These are phyloP conservation scores for Stygiomarasmius scandens DNA, from an alignment of 1,284 basidiomycete species.

Conservation along the genomic window DNA sequence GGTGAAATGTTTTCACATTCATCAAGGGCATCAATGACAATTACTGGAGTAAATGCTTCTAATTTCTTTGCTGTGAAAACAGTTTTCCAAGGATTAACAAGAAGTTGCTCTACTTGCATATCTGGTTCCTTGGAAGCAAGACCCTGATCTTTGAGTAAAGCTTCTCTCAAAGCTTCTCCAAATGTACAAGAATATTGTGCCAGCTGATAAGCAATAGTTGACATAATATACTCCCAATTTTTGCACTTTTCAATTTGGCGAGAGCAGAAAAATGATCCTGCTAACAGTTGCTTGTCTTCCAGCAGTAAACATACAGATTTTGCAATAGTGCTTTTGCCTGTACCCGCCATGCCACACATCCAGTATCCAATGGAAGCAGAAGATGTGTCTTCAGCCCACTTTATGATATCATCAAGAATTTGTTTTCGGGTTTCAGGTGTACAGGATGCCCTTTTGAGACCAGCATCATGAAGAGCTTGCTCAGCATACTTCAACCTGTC, in stretches of 20 bases:
- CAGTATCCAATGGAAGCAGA: background rate
- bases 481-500: too few species aligned
- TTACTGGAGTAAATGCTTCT: background rate
- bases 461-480: too few species aligned
- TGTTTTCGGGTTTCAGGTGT: too few species aligned
- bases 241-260: background rate
- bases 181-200: conserved; percentile 3
- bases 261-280: background rate
- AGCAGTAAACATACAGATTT: background rate
- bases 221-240: background rate
- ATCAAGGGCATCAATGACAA: conserved; percentile 8
- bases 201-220: background rate
- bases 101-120: background rate
- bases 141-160: background rate
- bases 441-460: too few species aligned
- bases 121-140: background rate
- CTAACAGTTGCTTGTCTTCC: background rate
- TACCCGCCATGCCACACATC: conserved; percentile 1
- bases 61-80: background rate
- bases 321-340: conserved; percentile 3
- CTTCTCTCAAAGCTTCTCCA: background rate
- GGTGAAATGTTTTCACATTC: background rate
- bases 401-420: too few species aligned
- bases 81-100: background rate
- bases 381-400: too few species aligned